Percentiles rank a stretch among this genome's conserved stretches.
phyloP scores from a whole-genome alignment of 257 asterid genomes.

The Salvia miltiorrhiza region DNA sequence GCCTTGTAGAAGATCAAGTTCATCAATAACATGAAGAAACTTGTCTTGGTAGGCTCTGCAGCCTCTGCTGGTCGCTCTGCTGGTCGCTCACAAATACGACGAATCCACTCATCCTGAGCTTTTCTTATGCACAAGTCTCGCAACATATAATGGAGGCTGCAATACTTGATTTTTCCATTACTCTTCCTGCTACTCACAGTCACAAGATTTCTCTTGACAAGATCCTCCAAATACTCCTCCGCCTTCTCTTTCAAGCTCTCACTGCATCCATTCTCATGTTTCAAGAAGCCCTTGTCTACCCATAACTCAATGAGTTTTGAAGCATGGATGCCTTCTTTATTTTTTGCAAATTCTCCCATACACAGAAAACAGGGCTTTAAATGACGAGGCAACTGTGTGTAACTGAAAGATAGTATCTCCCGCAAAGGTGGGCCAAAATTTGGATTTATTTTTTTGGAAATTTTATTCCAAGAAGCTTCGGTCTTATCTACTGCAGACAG shows the following conservation, averaged over 20 bases:
- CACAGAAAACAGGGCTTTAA: not conserved
- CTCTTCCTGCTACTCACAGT: not conserved
- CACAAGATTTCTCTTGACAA: not conserved
- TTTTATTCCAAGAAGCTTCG: not conserved
- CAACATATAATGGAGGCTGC: not conserved
- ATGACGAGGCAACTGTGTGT: not conserved
- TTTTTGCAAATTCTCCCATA: not conserved
- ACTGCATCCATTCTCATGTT: not conserved
- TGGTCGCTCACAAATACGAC: no score
- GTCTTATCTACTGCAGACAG: not conserved
- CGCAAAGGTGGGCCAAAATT: not conserved
- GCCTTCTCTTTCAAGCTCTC: not conserved
- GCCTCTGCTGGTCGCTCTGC: no score
- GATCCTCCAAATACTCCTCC: not conserved
- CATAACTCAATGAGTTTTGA: not conserved
- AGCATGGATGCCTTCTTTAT: not conserved
- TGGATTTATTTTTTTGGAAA: not conserved
- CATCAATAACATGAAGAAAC: no score
- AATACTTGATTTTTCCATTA: not conserved
- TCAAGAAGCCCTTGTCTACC: not conserved
- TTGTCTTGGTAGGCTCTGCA: no score
- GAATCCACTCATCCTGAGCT: no score
- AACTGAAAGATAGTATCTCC: not conserved
- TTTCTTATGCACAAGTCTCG: slow-evolving; percentile 9
- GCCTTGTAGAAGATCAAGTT: no score